A percentile compares a stretch with the other conserved stretches of the same genome.
Evolutionary conservation across 805 yeast species (phyloP).

Genomic region (Suhomyces sp.): DNA sequence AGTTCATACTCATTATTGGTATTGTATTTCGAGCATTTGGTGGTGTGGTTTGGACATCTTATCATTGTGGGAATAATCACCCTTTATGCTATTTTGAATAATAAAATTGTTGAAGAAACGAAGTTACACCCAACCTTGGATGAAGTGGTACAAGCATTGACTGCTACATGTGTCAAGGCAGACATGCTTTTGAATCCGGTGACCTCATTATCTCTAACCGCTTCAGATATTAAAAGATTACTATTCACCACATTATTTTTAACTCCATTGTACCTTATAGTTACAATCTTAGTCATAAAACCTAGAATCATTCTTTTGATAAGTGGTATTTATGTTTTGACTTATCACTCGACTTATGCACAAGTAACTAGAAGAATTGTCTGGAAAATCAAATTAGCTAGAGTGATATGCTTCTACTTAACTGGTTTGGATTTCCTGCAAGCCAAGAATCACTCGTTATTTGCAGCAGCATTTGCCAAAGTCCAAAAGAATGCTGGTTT

Average conservation of each 20-base stretch:
- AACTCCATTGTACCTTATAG: conserved; percentile 77
- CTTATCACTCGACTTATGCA: conserved; percentile 86
- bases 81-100: conserved; percentile 57
- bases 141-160: conserved; percentile 74
- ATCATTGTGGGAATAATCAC: conserved; percentile 60
- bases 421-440: conserved; percentile 79
- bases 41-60: conserved; percentile 81
- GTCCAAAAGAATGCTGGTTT: conserved; percentile 38
- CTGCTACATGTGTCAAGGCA: conserved; percentile 69
- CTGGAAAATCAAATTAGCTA: conserved; percentile 76
- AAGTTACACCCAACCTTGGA: conserved; percentile 77
- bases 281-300: conserved; percentile 63
- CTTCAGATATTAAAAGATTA: conserved; percentile 75
- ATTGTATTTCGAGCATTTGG: conserved; percentile 73
- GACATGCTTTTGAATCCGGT: conserved; percentile 81
- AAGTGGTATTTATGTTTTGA: conserved; percentile 58
- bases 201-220: conserved; percentile 65
- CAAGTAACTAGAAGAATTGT: conserved; percentile 77
- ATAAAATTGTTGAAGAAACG: conserved; percentile 55
- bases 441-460: conserved; percentile 44
- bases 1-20: conserved; percentile 55
- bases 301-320: conserved; percentile 66
- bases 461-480: conserved; percentile 55
- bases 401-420: conserved; percentile 71
- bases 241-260: conserved; percentile 80